Conservation (phyloP, 2,329 filamentous ascomycete species). For the Phoma sp. region DNA sequence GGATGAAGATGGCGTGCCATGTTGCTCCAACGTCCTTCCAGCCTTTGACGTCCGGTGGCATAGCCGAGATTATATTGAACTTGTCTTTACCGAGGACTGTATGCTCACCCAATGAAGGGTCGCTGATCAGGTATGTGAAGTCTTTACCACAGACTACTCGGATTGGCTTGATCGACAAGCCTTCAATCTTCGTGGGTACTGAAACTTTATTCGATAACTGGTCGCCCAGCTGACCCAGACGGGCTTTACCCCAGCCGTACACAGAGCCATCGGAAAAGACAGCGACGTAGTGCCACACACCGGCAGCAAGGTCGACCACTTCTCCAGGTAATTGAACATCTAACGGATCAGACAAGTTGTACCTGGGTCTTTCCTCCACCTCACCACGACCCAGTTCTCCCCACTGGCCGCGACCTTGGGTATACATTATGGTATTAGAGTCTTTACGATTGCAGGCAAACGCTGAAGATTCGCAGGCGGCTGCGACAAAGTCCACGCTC, state of each 20-base stretch:
- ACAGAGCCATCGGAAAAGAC: slow-evolving; percentile 77
- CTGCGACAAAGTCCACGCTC: slow-evolving; percentile 21
- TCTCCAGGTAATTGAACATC: slow-evolving; percentile 3
- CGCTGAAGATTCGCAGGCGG: slow-evolving; percentile 38
- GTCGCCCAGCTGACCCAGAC: slow-evolving; percentile 81
- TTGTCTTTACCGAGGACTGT: slow-evolving; percentile 77
- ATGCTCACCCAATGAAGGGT: slow-evolving; percentile 63
- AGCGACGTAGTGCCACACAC: slow-evolving; percentile 78
- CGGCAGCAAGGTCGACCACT: slow-evolving; percentile 70
- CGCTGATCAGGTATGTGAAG: slow-evolving; percentile 75
- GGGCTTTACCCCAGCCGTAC: slow-evolving; percentile 87
- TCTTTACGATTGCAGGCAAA: slow-evolving; percentile 10
- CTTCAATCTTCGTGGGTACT: slow-evolving; percentile 28
- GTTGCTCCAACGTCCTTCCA: slow-evolving; percentile 77
- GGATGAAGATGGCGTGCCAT: slow-evolving; percentile 81
- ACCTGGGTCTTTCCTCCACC: background rate
- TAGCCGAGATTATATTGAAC: slow-evolving; percentile 67
- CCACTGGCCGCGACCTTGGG: slow-evolving; percentile 31
- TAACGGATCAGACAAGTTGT: background rate
- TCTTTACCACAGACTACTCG: slow-evolving; percentile 81
- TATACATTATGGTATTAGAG: slow-evolving; percentile 11
- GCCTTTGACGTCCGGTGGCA: slow-evolving; percentile 59
- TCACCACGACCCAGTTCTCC: slow-evolving; percentile 32
- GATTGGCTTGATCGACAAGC: slow-evolving; percentile 66
- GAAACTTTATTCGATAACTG: slow-evolving; percentile 51